phyloP scores from a whole-genome alignment of 179 eudicot species.

The Corrigiola litoralis region DNA sequence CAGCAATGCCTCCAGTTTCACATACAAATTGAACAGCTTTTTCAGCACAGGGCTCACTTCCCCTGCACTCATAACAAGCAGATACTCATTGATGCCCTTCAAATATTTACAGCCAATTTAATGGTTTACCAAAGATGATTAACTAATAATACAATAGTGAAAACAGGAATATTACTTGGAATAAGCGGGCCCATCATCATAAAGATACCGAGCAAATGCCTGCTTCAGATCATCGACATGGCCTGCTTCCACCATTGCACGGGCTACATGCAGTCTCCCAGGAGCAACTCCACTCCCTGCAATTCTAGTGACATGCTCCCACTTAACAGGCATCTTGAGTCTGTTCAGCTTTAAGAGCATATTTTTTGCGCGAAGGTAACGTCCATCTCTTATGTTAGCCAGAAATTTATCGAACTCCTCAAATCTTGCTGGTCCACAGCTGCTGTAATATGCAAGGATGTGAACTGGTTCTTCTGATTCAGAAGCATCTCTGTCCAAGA shows the following conservation, averaged over 20 bases:
- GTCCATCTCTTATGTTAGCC: slow-evolving; percentile 82
- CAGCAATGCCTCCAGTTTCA: slow-evolving; percentile 85
- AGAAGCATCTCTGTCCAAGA: slow-evolving; percentile 49
- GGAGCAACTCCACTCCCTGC: slow-evolving; percentile 98
- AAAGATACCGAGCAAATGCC: slow-evolving; percentile 82
- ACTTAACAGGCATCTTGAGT: slow-evolving; percentile 78
- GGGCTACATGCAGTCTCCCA: slow-evolving; percentile 93
- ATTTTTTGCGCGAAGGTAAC: slow-evolving; percentile 76
- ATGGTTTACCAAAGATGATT: background rate
- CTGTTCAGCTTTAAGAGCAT: slow-evolving; percentile 68
- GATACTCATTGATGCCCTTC: background rate
- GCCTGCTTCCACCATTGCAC: slow-evolving; percentile 96
- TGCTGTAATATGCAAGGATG: slow-evolving; percentile 90
- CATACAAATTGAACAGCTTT: slow-evolving; percentile 66
- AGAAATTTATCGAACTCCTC: slow-evolving; percentile 66
- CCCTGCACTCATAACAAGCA: slow-evolving; percentile 40
- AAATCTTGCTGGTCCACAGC: slow-evolving; percentile 68
- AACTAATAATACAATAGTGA: background rate
- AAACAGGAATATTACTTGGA: slow-evolving; percentile 52
- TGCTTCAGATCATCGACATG: slow-evolving; percentile 91
- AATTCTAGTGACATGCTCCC: slow-evolving; percentile 77
- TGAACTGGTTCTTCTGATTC: slow-evolving; percentile 91
- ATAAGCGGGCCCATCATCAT: slow-evolving; percentile 98
- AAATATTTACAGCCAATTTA: background rate
- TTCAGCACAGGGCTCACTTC: slow-evolving; percentile 86